Evolutionary conservation across 2,329 filamentous ascomycete species (phyloP), one percentile per base, ranked within the genome.

Genomic region (Trichophyton schoenleinii): DNA sequence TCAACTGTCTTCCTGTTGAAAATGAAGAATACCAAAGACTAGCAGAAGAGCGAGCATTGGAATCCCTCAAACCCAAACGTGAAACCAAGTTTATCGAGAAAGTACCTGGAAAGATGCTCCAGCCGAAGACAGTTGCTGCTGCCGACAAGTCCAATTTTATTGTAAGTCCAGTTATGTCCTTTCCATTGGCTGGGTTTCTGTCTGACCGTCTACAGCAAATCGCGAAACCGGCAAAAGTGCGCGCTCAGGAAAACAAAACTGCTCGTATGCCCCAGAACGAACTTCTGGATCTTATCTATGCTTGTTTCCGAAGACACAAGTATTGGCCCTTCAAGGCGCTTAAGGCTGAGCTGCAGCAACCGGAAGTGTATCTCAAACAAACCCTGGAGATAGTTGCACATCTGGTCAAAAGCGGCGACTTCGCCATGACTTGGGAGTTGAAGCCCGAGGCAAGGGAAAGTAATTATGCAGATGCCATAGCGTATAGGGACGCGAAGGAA

Each of bases 291-390:
- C 82, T 84, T 65, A 85, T 99, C 64, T 91, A 92, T 78, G 77
- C 82, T 57, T 87, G 86, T 71, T 99, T 96, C 83, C 83, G 86
- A 61, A 79, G 87, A 69, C 95, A 88, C 79, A 85, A 87, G 68
- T 97, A 94, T 75, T 99, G 92, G 91, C 86, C 88, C n/a, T 88
- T 97, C 80, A 91, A 89, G 70, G 84, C 87, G 3, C 82, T 99
- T 67, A 89, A 90, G 65, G 80, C 84, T 58, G 79, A 82, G 63
- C 83, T 95, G 44, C 83, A 86, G 63, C 94, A 99, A 75, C 94
- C 94, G 1, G 94, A 97, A 72, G 86, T 87, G n/a, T 97, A 91
- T 73, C 83, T 99, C 64, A 90, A 92, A 60, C 84, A 94, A 71
- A 87, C 86, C 0, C 77, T 99, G 66, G 87, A 91, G 64, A 85